Conservation (phyloP, 2,329 filamentous ascomycete genomes). For the Cryphonectria parasitica region DNA sequence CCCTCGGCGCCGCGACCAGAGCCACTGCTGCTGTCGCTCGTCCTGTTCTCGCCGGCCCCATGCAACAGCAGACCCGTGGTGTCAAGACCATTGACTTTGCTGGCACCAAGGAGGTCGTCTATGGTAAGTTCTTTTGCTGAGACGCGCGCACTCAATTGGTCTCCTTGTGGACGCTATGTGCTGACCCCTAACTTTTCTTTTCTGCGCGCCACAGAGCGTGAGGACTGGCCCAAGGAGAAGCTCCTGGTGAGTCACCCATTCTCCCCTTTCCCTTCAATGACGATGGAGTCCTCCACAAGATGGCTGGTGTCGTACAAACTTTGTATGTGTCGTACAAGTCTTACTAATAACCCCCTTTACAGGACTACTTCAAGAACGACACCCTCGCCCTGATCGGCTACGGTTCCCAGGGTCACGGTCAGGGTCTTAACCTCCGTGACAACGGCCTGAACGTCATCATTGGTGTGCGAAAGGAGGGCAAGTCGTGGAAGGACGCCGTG, state of each 20-base stretch:
- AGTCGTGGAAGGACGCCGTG: slow-evolving; percentile 96
- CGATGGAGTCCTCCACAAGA: slow-evolving; percentile 30
- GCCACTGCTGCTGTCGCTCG: slow-evolving; percentile 53
- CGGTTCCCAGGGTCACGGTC: slow-evolving; percentile 95
- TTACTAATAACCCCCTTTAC: slow-evolving; percentile 25
- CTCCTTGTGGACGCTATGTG: slow-evolving; percentile 4
- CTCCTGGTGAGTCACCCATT: slow-evolving; percentile 73
- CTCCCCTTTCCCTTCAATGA: slow-evolving; percentile 3
- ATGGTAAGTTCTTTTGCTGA: slow-evolving; percentile 62
- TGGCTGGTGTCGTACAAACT: background rate
- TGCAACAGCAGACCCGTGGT: slow-evolving; percentile 73
- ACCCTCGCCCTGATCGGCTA: slow-evolving; percentile 99
- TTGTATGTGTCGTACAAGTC: background rate
- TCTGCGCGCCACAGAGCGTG: slow-evolving; percentile 71
- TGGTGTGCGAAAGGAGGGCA: slow-evolving; percentile 96
- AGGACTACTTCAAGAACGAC: slow-evolving; percentile 99
- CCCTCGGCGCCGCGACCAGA: slow-evolving; percentile 56
- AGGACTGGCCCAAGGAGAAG: slow-evolving; percentile 98
- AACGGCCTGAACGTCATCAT: slow-evolving; percentile 99
- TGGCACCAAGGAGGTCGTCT: slow-evolving; percentile 91
- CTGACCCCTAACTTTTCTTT: slow-evolving; percentile 17
- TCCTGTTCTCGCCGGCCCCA: slow-evolving; percentile 52
- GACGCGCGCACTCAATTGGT: slow-evolving; percentile 19
- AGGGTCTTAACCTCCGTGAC: slow-evolving; percentile 99
- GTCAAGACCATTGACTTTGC: slow-evolving; percentile 99